Base-by-base conservation (phyloP, 2,329 filamentous ascomycete genomes). In the Alternaria viburni region DNA sequence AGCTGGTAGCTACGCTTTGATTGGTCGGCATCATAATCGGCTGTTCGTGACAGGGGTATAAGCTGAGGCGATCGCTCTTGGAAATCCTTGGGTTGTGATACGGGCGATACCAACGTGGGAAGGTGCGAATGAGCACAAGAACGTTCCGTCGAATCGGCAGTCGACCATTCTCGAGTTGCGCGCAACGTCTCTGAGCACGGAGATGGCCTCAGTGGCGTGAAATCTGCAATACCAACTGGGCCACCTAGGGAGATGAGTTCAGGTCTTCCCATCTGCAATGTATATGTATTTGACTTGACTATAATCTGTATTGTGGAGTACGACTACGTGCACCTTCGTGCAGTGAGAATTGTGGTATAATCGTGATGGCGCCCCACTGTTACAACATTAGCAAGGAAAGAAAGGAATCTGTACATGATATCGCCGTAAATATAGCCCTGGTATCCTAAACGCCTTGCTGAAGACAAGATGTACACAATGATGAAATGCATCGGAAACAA, bases 361-460 rank as follows among this genome's bases (percentile, higher is more conserved):
- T 44, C 21, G 49, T 54, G 50, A 59, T 43, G 13, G 28, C 46
- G n/a, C 17, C 46, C 44, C 25, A 30, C 57, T 32, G 25, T 13
- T 32, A 54, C 30, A 58, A 49, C 46, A 54, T 36, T 41, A 25
- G 50, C 49, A 19, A 23, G 21, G 25, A 49, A 57, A 52, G 25
- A 55, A 44, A 57, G 19, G 52, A 59, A 28, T 36, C 32, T 57
- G 47, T 57, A 57, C 50, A 55, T 30, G 54, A 56, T 15, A 54
- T 57, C 3, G 17, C 23, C 45, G 55, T 32, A 44, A 57, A 47
- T 47, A 41, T 57, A 47, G 45, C 23, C 28, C 41, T 44, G 32
- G 44, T 66, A 69, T 61, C 68, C 64, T 51, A 51, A 69, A 69
- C 71, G 68, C 69, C 69, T 50, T 68, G 68, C 68, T 69, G 47